A percentile compares a stretch with the other conserved stretches of the same genome.
Conservation (phyloP, 495 filamentous ascomycete species). For the Aspergillus bertholletiae region DNA sequence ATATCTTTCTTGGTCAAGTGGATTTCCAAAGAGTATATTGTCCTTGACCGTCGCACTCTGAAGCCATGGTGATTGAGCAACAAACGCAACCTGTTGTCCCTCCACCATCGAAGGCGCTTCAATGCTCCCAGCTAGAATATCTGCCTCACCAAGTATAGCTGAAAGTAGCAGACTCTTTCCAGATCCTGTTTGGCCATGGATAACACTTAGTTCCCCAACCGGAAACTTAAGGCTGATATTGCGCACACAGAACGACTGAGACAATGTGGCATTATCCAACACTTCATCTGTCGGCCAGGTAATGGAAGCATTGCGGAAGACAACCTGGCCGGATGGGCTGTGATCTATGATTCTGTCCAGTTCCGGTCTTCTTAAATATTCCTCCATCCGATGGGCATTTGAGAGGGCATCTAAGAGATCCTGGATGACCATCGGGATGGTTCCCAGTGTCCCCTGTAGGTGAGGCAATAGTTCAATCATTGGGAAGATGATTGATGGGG, state of each 20-base stretch:
- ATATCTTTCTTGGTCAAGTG: slow-evolving; percentile 61
- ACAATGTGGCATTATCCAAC: slow-evolving; percentile 41
- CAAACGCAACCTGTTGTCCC: slow-evolving; percentile 60
- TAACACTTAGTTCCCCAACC: slow-evolving; percentile 59
- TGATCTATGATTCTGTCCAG: slow-evolving; percentile 30
- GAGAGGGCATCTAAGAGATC: slow-evolving; percentile 42
- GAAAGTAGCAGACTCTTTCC: slow-evolving; percentile 61
- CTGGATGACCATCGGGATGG: background rate
- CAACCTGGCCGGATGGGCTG: slow-evolving; percentile 43
- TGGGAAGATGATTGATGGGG: background rate
- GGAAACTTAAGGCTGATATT: slow-evolving; percentile 65
- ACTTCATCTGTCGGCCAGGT: slow-evolving; percentile 59
- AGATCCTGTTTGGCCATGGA: slow-evolving; percentile 50
- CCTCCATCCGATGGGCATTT: slow-evolving; percentile 58
- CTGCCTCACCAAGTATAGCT: slow-evolving; percentile 57
- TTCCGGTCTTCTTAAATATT: slow-evolving; percentile 60
- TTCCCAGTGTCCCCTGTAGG: background rate
- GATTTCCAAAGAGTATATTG: slow-evolving; percentile 72
- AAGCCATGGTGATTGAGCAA: slow-evolving; percentile 82
- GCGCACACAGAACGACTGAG: slow-evolving; percentile 46
- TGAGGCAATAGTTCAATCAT: slow-evolving; percentile 1
- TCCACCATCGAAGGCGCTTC: slow-evolving; percentile 48
- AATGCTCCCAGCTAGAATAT: slow-evolving; percentile 24
- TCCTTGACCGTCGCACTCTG: slow-evolving; percentile 72
- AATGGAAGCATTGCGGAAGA: slow-evolving; percentile 58